phyloP scores from a whole-genome alignment of 2,329 filamentous ascomycete species.

The Mariannaea sp. region DNA sequence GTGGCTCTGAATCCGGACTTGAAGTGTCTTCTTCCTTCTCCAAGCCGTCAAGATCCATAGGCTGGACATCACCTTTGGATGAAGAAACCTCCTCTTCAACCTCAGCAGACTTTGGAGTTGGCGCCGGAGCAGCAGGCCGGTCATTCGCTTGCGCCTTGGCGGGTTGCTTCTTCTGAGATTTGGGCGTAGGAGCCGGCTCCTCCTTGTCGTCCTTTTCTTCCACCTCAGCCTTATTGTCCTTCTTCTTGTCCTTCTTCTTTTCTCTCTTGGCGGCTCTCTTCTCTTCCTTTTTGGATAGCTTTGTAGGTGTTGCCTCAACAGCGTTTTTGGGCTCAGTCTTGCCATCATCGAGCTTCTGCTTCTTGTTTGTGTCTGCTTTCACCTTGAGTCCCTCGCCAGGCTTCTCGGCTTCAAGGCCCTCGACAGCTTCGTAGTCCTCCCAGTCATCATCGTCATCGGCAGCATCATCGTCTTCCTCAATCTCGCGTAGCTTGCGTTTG shows the following conservation, averaged over 20 bases:
- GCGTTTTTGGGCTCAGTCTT: slow-evolving; percentile 38
- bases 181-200: slow-evolving; percentile 27
- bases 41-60: slow-evolving; percentile 38
- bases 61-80: slow-evolving; percentile 26
- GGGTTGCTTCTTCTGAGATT: slow-evolving; percentile 36
- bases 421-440: slow-evolving; percentile 50
- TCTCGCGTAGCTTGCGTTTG: slow-evolving; percentile 78
- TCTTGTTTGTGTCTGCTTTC: slow-evolving; percentile 58
- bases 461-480: slow-evolving; percentile 54
- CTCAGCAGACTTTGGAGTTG: slow-evolving; percentile 25
- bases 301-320: slow-evolving; percentile 54
- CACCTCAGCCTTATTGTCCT: slow-evolving; percentile 37
- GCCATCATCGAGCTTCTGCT: slow-evolving; percentile 49
- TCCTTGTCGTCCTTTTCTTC: slow-evolving; percentile 21
- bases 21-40: slow-evolving; percentile 53
- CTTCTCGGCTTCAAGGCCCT: slow-evolving; percentile 62
- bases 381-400: slow-evolving; percentile 68
- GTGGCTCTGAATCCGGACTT: slow-evolving; percentile 55
- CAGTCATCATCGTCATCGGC: slow-evolving; percentile 52
- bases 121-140: slow-evolving; percentile 14
- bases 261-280: slow-evolving; percentile 44
- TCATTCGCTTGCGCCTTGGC: slow-evolving; percentile 38
- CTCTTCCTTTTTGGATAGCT: slow-evolving; percentile 58
- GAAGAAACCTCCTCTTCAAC: slow-evolving; percentile 17
- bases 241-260: slow-evolving; percentile 49